Base-by-base conservation (phyloP, 2,329 filamentous ascomycete species). In the Ceratocystis alfenasii region DNA sequence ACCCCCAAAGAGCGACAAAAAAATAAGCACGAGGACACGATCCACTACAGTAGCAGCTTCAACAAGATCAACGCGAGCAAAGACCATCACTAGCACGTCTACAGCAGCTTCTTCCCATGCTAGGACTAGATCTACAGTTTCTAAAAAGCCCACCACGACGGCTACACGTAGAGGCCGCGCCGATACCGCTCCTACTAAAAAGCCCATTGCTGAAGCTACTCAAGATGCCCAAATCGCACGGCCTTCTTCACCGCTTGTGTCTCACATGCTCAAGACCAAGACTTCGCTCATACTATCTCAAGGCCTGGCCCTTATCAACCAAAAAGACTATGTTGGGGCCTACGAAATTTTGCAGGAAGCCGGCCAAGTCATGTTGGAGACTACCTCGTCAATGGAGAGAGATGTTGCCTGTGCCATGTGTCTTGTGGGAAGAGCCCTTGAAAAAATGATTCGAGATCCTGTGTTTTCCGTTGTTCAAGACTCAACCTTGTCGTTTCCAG, bases 391-490 rank as follows among this genome's bases (percentile, higher is more conserved):
- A 71, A 76, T 66, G 72, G 81, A 70, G 78, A 84, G 66, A 82
- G 64, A 85, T 48, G 79, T 89, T 65, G 80, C 84, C 10, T 83
- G 83, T 66, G 89, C 88, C 22, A 84, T 84, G 65, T 84, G 87
- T 59, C 81, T 88, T 55, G 78, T 90, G 68, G 80, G 84, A 17
- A 82, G 87, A 73, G 88, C 86, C 68, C 79, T 88, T 71, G 83
- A 87, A 60, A 81, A 87, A 71, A 89, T 96, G 78, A 82, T 86
- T 12, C 81, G 83, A 3, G 89, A 96, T 74, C 87, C 92, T 2
- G 87, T 94, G 2, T 95, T 93, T 74, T 95, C 90, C 20, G 88
- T 93, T 8, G 82, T 97, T 17, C 89, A 93, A 59, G 94, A 99
- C 71, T 96, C 94, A 0, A 96, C 91, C 0, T 86, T 96, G 30